These are phyloP conservation scores for Clarireedia monteithiana DNA, from an alignment of 2,329 filamentous ascomycete genomes.

Conservation along the genomic window DNA sequence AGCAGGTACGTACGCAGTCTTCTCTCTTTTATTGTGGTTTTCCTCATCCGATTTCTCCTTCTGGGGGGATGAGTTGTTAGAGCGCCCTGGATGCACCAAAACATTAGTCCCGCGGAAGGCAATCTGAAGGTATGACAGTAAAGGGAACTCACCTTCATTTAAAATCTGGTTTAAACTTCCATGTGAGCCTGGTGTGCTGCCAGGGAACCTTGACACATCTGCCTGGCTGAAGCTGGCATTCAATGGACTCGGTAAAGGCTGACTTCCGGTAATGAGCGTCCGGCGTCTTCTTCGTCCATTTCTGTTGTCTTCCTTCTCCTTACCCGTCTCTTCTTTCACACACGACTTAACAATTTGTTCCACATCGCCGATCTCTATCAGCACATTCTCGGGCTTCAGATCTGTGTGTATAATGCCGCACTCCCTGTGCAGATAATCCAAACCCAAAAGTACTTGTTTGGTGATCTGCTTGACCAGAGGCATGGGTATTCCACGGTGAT, in stretches of 20 bases:
- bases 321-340: slow-evolving; percentile 66
- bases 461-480: slow-evolving; percentile 96
- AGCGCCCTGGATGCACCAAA: slow-evolving; percentile 41
- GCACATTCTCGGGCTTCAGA: slow-evolving; percentile 93
- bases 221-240: slow-evolving; percentile 82
- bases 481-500: slow-evolving; percentile 95
- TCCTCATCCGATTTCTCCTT: slow-evolving; percentile 45
- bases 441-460: slow-evolving; percentile 89
- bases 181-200: slow-evolving; percentile 53
- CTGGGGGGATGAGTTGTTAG: slow-evolving; percentile 40
- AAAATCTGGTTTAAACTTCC: slow-evolving; percentile 79
- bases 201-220: slow-evolving; percentile 55
- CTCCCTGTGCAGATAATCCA: slow-evolving; percentile 95
- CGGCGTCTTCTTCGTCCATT: slow-evolving; percentile 84
- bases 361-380: slow-evolving; percentile 98
- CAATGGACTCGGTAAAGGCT: slow-evolving; percentile 88
- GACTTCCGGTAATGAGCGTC: slow-evolving; percentile 93
- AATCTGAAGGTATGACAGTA: slow-evolving; percentile 28
- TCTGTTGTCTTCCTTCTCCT: slow-evolving; percentile 74
- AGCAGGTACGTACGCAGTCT: slow-evolving; percentile 68
- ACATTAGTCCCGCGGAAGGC: slow-evolving; percentile 39
- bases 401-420: slow-evolving; percentile 99
- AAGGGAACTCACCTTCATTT: slow-evolving; percentile 58
- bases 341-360: slow-evolving; percentile 97
- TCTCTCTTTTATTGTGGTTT: slow-evolving; percentile 77